These are phyloP conservation scores for Fusarium solani-melongenae DNA, from an alignment of 2,329 filamentous ascomycete genomes.

Conservation along the genomic window DNA sequence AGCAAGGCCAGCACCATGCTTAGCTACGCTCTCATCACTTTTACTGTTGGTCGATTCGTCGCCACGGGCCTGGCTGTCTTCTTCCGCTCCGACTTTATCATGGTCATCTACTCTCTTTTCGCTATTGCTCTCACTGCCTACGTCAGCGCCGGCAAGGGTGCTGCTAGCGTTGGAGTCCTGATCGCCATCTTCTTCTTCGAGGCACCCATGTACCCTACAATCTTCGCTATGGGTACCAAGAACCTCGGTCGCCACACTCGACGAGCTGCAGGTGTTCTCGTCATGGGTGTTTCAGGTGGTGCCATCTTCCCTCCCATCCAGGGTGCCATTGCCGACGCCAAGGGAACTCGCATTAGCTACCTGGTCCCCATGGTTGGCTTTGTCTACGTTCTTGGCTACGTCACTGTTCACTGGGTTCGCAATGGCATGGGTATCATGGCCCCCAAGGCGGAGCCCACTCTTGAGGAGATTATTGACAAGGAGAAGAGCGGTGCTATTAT, in stretches of 20 bases:
- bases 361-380: constrained; percentile 38
- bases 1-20: constrained; percentile 71
- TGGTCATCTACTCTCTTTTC: constrained; percentile 70
- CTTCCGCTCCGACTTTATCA: constrained; percentile 74
- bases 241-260: constrained; percentile 81
- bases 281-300: constrained; percentile 78
- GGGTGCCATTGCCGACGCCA: constrained; percentile 36
- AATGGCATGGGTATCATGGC: constrained; percentile 26
- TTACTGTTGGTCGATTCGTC: constrained; percentile 77
- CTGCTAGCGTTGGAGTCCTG: constrained; percentile 69
- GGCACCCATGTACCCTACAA: constrained; percentile 83
- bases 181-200: constrained; percentile 82
- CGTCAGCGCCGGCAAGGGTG: constrained; percentile 55
- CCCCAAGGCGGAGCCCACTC: constrained; percentile 10
- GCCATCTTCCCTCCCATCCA: constrained; percentile 53
- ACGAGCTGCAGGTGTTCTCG: constrained; percentile 76
- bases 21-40: constrained; percentile 79
- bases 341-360: constrained; percentile 38
- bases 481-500: constrained; percentile 18
- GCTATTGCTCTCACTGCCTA: constrained; percentile 70
- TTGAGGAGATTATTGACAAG: constrained; percentile 1
- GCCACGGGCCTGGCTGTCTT: constrained; percentile 73
- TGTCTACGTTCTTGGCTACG: constrained; percentile 39
- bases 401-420: constrained; percentile 31
- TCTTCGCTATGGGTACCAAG: constrained; percentile 80